Evolutionary conservation across 202 grass and related monocot species (phyloP).

Genomic region (Saccharum hybrid): DNA sequence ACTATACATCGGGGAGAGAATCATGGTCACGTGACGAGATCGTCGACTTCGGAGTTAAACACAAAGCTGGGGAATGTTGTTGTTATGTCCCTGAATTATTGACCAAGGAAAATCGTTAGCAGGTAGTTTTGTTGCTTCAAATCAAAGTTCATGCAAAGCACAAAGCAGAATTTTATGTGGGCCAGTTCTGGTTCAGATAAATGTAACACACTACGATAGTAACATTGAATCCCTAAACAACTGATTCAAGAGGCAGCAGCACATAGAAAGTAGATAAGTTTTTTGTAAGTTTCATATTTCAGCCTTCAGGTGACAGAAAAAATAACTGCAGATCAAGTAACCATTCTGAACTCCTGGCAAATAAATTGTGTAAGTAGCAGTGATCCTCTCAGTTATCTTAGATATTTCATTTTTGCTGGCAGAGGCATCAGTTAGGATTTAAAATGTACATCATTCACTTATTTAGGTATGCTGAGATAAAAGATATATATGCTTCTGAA

Average conservation of each 20-base stretch:
- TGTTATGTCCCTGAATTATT: conserved; percentile 82
- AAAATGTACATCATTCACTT: background rate
- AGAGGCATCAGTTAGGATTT: conserved; percentile 7
- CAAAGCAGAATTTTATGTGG: background rate
- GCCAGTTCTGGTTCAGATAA: background rate
- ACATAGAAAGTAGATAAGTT: background rate
- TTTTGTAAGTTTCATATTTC: background rate
- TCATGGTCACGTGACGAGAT: conserved; percentile 57
- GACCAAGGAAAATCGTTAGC: conserved; percentile 34
- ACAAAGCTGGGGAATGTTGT: conserved; percentile 92
- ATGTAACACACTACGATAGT: background rate
- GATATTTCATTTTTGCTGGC: background rate
- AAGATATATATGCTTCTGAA: conserved; percentile 15
- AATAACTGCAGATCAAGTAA: conserved; percentile 7
- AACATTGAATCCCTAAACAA: background rate
- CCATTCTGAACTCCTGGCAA: conserved; percentile 13
- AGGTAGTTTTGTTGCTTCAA: background rate
- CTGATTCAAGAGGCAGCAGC: background rate
- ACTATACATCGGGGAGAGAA: conserved; percentile 46
- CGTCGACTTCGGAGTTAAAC: conserved; percentile 81
- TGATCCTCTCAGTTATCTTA: background rate
- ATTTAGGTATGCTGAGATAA: background rate
- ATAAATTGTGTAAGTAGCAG: conserved; percentile 1
- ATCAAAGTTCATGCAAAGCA: conserved; percentile 25
- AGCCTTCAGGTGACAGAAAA: conserved; percentile 15